These are phyloP conservation scores for Thalassiosira gravida DNA, from an alignment of 352 stramenopile genomes.

Conservation along the genomic window DNA sequence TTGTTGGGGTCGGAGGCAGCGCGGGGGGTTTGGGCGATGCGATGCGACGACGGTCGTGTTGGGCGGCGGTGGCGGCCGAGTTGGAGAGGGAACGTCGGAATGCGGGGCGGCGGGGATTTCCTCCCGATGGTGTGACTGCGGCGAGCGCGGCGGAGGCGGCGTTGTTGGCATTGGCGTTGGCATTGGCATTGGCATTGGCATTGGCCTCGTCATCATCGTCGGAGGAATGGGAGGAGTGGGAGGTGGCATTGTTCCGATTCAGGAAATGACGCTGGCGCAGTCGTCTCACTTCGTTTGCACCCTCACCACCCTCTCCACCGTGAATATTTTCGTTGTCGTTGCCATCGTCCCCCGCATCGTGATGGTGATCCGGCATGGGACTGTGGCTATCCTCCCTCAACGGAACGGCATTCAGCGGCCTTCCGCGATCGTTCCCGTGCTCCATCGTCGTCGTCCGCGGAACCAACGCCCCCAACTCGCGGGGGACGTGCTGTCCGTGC, in stretches of 20 bases:
- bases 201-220: not conserved
- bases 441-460: not conserved
- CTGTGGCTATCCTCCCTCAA: not conserved
- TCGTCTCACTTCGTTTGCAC: too few species aligned
- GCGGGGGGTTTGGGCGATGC: not conserved
- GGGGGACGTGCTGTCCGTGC: not conserved
- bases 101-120: too few species aligned
- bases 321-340: too few species aligned
- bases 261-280: conserved; percentile 3
- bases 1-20: not conserved
- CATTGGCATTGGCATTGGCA: not conserved
- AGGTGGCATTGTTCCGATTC: not conserved
- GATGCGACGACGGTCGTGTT: not conserved
- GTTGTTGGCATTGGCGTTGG: too few species aligned
- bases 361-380: conserved; percentile 1
- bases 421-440: not conserved
- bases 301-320: too few species aligned
- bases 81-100: too few species aligned
- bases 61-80: too few species aligned
- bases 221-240: not conserved
- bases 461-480: conserved; percentile 4
- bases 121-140: too few species aligned
- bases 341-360: too few species aligned
- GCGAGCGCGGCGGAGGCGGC: too few species aligned
- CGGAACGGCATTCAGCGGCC: not conserved